These are phyloP conservation scores for Allantophomopsis lycopodina DNA, from an alignment of 2,329 filamentous ascomycete genomes.

Conservation along the genomic window DNA sequence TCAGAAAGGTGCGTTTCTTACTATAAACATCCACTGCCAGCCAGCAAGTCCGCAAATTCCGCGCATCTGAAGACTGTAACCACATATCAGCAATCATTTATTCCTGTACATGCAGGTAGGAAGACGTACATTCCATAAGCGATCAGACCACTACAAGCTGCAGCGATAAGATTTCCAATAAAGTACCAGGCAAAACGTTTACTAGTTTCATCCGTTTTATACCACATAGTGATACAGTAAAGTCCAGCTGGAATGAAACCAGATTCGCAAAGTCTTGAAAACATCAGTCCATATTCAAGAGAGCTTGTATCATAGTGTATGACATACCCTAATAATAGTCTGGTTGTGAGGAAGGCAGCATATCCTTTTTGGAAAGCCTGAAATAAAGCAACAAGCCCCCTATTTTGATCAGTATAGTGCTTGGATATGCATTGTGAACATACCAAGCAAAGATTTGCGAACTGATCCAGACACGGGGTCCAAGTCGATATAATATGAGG, in stretches of 20 bases:
- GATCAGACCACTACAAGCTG: conserved; percentile 24
- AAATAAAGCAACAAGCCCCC: conserved; percentile 23
- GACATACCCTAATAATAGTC: conserved; percentile 22
- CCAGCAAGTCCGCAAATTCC: conserved; percentile 23
- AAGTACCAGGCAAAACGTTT: conserved; percentile 30
- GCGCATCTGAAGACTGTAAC: conserved; percentile 22
- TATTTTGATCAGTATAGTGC: neutral
- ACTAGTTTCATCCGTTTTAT: conserved; percentile 29
- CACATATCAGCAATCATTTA: conserved; percentile 23
- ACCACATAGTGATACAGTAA: conserved; percentile 32
- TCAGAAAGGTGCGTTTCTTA: conserved; percentile 4
- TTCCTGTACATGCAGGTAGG: conserved; percentile 16
- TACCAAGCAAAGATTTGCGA: neutral
- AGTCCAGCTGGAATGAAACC: conserved; percentile 32
- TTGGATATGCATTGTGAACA: neutral
- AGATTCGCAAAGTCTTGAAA: conserved; percentile 16
- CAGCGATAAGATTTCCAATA: conserved; percentile 27
- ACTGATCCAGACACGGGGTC: conserved; percentile 6
- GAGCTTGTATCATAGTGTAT: conserved; percentile 1
- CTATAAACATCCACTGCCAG: conserved; percentile 30
- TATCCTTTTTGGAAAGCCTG: conserved; percentile 25
- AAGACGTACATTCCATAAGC: conserved; percentile 28
- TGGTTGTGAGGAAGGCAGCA: conserved; percentile 21
- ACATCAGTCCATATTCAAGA: neutral
- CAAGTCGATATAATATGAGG: conserved; percentile 13